Base-by-base conservation (phyloP, 805 yeast genomes). In the Priceomyces melissophilus region DNA sequence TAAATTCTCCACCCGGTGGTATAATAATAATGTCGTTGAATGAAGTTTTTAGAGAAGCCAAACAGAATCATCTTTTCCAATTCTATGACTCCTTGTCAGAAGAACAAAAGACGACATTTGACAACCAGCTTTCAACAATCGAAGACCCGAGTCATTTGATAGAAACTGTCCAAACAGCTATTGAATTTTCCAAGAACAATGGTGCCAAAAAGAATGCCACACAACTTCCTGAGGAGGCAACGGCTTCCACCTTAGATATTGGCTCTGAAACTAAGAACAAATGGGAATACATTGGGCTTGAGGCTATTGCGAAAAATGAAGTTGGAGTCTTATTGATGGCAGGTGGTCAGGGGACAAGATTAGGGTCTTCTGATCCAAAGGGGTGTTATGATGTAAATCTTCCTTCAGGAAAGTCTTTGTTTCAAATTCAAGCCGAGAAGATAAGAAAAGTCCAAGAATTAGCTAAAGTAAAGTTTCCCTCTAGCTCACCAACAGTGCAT, bases 271-370 rank as follows among this genome's bases (percentile, higher is more conserved):
- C 60, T 32, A 56, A 58, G 32, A 48, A 46, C 3, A 32, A 52
- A 10, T 84, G 83, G 79, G 49, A 53, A 15, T 41, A 61, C 2
- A 32, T 65, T 11, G 99, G 99, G 10, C 61, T 82, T 12, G 67
- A 78, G 17, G 85, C 91, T 25, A 82, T 93, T 40, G 61, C 77
- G 12, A 61, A 69, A 10, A 83, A 83, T 48, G 78, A 84, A 54
- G 98, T 91, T 16, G 99, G 88, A 27, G 91, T 93, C 4, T 72
- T 93, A 32, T 71, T 93, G 39, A 84, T 93, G 86, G 97, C 99
- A 10, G 99, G 99, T 42, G 99, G 99, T 37, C 99, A 93, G 63
- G 99, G 99, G 26, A 86, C 97, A 6, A 75, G 99, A 47, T 71
- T 93, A 40, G 99, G 99, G 1, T 88, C 96, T 1, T 68, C 81